Conservation (phyloP, 441 rosid species). For the Manihot esculenta region DNA sequence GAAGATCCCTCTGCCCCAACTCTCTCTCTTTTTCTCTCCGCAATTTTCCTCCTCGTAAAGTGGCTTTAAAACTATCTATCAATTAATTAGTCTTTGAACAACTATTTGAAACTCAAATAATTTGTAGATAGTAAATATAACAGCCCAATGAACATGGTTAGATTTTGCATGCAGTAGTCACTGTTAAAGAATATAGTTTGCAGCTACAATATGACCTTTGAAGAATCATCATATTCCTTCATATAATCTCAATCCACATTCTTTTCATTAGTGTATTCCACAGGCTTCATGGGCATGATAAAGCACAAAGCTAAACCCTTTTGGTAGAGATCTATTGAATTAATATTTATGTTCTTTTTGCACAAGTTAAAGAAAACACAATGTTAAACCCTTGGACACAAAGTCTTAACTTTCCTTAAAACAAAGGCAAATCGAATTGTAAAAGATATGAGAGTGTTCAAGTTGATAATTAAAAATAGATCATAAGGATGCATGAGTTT, state of each 20-base stretch:
- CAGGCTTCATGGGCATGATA: too few relatives aligned
- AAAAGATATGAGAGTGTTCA: not conserved
- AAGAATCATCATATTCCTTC: too few relatives aligned
- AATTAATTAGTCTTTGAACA: not conserved
- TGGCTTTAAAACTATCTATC: not conserved
- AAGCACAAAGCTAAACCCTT: not conserved
- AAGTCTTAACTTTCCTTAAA: not conserved
- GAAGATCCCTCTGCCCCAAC: too few relatives aligned
- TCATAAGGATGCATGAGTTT: too few relatives aligned
- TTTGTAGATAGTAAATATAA: not conserved
- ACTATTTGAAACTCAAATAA: not conserved
- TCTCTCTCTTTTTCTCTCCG: too few relatives aligned
- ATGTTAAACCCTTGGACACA: not conserved
- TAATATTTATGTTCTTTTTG: not conserved
- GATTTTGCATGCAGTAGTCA: too few relatives aligned
- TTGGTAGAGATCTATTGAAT: not conserved
- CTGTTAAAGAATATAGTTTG: not conserved
- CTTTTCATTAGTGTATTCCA: too few relatives aligned
- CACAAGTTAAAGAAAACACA: not conserved
- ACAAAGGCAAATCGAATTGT: too few relatives aligned
- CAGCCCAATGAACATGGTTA: too few relatives aligned
- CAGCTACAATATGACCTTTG: not conserved
- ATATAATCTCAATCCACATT: slow-evolving; percentile 7
- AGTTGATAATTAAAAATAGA: not conserved
- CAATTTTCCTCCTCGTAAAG: too few relatives aligned